These are phyloP conservation scores for Leucocoprinus leucothites DNA, from an alignment of 768 basidiomycete genomes.

Conservation along the genomic window DNA sequence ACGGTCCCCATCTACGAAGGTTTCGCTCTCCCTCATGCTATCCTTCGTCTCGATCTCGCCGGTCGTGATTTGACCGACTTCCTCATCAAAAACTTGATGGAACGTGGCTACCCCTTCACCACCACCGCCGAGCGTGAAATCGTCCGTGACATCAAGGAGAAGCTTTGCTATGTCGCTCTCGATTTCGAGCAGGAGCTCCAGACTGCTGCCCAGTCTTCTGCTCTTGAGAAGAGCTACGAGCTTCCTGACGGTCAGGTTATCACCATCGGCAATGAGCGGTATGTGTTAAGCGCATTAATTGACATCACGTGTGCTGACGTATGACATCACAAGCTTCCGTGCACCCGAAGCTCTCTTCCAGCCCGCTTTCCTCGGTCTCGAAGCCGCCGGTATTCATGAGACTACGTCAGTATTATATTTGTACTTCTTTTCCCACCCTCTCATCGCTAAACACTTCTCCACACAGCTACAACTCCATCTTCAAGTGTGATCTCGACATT, in stretches of 20 bases:
- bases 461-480: constrained; percentile 72
- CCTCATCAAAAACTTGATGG: constrained; percentile 81
- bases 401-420: constrained; percentile 53
- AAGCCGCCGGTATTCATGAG: constrained; percentile 90
- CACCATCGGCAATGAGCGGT: constrained; percentile 92
- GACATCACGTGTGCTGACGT: constrained; percentile 52
- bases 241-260: constrained; percentile 93
- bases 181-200: constrained; percentile 94
- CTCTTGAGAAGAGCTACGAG: constrained; percentile 92
- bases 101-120: constrained; percentile 93
- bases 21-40: constrained; percentile 90
- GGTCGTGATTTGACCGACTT: constrained; percentile 89
- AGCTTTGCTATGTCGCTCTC: constrained; percentile 92
- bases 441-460: constrained; percentile 6
- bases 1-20: constrained; percentile 96
- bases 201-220: constrained; percentile 85
- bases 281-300: constrained; percentile 56
- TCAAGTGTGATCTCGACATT: constrained; percentile 85
- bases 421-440: neutral
- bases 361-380: constrained; percentile 85
- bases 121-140: constrained; percentile 94
- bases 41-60: constrained; percentile 87
- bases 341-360: constrained; percentile 94
- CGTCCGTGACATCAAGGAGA: constrained; percentile 96
- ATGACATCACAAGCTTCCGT: constrained; percentile 61